A percentile compares a stretch with the other conserved stretches of the same genome.
These are phyloP conservation scores for Zoysia japonica DNA, from an alignment of 176 grass and related monocot species.

Conservation along the genomic window DNA sequence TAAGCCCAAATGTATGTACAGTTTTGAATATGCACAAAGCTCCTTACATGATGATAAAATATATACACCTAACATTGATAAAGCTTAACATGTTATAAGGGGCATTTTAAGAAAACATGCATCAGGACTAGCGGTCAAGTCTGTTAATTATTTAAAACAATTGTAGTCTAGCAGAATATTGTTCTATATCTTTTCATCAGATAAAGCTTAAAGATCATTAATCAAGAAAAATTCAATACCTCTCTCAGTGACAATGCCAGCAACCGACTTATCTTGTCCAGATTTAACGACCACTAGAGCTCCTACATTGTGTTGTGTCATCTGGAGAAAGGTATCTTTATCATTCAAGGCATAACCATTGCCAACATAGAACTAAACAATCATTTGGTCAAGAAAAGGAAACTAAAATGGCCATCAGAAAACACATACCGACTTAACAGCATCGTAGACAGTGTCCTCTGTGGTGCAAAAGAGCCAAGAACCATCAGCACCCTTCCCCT, in stretches of 20 bases:
- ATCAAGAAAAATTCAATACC: slow-evolving; percentile 46
- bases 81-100: not conserved
- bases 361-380: not conserved
- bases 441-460: slow-evolving; percentile 87
- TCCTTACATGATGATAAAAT: too few species aligned
- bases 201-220: not conserved
- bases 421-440: slow-evolving; percentile 83
- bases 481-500: slow-evolving; percentile 93
- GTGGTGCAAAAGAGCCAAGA: slow-evolving; percentile 99
- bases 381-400: not conserved
- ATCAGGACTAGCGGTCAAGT: not conserved
- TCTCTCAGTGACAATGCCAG: slow-evolving; percentile 98
- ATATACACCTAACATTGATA: not conserved
- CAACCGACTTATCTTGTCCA: slow-evolving; percentile 66
- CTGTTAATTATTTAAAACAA: not conserved
- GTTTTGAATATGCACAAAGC: too few species aligned
- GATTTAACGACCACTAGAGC: slow-evolving; percentile 95
- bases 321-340: slow-evolving; percentile 38
- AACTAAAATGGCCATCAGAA: slow-evolving; percentile 13
- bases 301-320: slow-evolving; percentile 98
- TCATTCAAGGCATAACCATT: slow-evolving; percentile 20
- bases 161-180: not conserved
- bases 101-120: not conserved
- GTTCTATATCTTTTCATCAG: slow-evolving; percentile 3
- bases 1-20: not conserved